Evolutionary conservation across 169 alveolate species (phyloP).

Genomic region (Miamiensis avidus): DNA sequence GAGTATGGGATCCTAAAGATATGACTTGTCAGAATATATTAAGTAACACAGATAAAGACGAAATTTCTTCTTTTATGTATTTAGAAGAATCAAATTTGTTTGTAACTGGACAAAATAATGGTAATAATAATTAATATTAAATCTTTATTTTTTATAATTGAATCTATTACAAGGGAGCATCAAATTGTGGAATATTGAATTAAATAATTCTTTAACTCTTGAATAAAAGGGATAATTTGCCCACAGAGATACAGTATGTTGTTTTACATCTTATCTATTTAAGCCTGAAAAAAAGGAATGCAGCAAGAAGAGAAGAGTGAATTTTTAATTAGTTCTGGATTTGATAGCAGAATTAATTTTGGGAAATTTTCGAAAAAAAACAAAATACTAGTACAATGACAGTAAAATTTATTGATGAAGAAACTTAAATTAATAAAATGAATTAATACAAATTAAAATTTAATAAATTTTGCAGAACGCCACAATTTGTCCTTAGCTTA

Average conservation of each 20-base stretch:
- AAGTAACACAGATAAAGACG: constrained; percentile 60
- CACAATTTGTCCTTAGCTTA: constrained; percentile 61
- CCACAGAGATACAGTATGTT: constrained; percentile 58
- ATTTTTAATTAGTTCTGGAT: constrained; percentile 69
- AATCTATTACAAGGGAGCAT: constrained; percentile 59
- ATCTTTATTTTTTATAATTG: too few relatives aligned
- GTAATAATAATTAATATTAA: too few relatives aligned
- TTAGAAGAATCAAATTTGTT: constrained; percentile 59
- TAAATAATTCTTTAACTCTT: constrained; percentile 51
- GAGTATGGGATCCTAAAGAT: constrained; percentile 78
- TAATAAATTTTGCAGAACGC: too few relatives aligned
- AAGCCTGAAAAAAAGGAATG: constrained; percentile 23
- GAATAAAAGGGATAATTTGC: constrained; percentile 47
- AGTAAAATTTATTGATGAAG: too few relatives aligned
- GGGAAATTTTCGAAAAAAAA: constrained; percentile 77
- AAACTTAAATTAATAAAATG: too few relatives aligned
- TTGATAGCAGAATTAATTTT: constrained; percentile 77
- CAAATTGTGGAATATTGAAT: constrained; percentile 68
- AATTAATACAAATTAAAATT: too few relatives aligned
- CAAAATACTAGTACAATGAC: constrained; percentile 26
- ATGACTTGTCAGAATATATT: constrained; percentile 54
- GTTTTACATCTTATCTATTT: constrained; percentile 37
- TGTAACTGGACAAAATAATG: constrained; percentile 74
- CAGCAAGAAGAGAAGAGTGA: constrained; percentile 57
- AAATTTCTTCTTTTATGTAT: constrained; percentile 62